A percentile compares a stretch with the other conserved stretches of the same genome.
Conservation (phyloP, 257 asterid genomes). For the Vinca minor region DNA sequence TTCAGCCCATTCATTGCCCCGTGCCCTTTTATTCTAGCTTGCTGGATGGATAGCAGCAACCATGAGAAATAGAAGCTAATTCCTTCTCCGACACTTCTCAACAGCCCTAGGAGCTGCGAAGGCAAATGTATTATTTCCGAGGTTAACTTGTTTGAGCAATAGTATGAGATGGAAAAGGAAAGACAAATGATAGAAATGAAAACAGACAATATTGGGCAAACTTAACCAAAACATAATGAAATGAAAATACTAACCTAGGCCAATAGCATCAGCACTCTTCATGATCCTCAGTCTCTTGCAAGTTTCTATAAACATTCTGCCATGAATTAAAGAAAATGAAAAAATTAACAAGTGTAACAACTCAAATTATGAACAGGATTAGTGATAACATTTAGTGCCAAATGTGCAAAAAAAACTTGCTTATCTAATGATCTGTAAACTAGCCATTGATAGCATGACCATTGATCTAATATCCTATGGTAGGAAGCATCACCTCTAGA, state of each 20-base stretch:
- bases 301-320: conserved; percentile 40
- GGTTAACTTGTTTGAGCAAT: conserved; percentile 1
- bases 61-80: conserved; percentile 26
- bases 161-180: too few species aligned
- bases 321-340: too few species aligned
- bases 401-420: too few species aligned
- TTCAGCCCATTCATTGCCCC: conserved; percentile 7
- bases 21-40: neutral
- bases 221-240: neutral
- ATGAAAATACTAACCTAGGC: conserved; percentile 31
- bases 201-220: neutral
- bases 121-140: conserved; percentile 6
- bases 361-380: too few species aligned
- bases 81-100: conserved; percentile 35
- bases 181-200: too few species aligned
- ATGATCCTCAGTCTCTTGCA: conserved; percentile 43
- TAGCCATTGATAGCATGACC: neutral
- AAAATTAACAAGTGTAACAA: too few species aligned
- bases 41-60: conserved; percentile 22
- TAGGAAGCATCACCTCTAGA: neutral
- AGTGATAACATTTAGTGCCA: too few species aligned
- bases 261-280: conserved; percentile 46
- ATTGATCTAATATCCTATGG: neutral
- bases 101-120: conserved; percentile 45
- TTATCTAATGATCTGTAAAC: neutral